phyloP scores from a whole-genome alignment of 2,329 filamentous ascomycete genomes.

The Juglanconis juglandina region DNA sequence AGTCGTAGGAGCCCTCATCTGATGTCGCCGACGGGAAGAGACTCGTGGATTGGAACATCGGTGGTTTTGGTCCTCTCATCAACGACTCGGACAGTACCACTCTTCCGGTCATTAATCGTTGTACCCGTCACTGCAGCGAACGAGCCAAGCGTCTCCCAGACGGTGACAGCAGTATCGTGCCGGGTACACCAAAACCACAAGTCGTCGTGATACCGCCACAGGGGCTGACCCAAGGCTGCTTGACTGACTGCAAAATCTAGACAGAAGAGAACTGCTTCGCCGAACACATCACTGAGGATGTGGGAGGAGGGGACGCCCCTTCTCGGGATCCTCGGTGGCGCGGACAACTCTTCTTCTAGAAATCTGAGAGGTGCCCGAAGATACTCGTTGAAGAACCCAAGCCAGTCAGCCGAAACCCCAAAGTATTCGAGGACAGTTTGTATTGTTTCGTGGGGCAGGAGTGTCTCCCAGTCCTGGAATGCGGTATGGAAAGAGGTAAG shows the following conservation, averaged over 20 bases:
- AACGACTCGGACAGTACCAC: constrained; percentile 44
- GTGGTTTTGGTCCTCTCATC: constrained; percentile 10
- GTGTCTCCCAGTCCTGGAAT: constrained; percentile 42
- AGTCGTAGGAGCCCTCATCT: constrained; percentile 56
- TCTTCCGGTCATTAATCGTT: constrained; percentile 50
- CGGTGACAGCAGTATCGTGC: constrained; percentile 48
- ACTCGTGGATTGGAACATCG: constrained; percentile 24
- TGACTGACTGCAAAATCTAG: constrained; percentile 56
- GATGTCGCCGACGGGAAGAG: constrained; percentile 46
- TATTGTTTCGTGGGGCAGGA: constrained; percentile 55
- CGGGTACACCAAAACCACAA: constrained; percentile 63
- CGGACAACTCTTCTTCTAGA: constrained; percentile 51
- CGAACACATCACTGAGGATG: constrained; percentile 55
- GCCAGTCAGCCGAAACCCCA: constrained; percentile 53
- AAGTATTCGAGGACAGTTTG: constrained; percentile 56
- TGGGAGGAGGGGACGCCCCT: constrained; percentile 60
- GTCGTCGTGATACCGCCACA: constrained; percentile 63
- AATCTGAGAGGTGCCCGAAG: constrained; percentile 54
- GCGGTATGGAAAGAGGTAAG: constrained; percentile 43
- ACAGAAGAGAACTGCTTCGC: constrained; percentile 60
- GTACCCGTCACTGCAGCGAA: constrained; percentile 57
- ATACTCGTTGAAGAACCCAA: constrained; percentile 57
- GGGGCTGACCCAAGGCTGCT: constrained; percentile 46
- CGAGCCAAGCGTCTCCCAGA: constrained; percentile 55
- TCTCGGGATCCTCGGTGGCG: constrained; percentile 42